phyloP scores from a whole-genome alignment of 176 grass and related monocot species.

The Zea luxurians region DNA sequence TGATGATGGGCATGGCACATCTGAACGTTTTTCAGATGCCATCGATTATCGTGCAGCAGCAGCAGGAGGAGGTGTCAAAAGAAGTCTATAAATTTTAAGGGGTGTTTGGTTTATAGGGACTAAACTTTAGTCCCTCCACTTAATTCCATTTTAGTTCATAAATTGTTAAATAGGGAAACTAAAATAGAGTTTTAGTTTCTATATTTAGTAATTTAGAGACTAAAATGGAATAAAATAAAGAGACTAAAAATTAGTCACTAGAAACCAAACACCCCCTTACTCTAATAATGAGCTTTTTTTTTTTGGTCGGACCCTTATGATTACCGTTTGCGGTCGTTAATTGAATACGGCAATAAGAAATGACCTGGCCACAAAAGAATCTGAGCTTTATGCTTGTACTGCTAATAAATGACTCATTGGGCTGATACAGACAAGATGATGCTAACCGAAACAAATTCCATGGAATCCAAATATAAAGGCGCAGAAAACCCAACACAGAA shows the following conservation, averaged over 20 bases:
- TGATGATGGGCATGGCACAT: not conserved
- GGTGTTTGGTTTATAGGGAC: too few relatives aligned
- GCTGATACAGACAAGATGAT: constrained; percentile 20
- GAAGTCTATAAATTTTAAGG: not conserved
- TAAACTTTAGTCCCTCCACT: too few relatives aligned
- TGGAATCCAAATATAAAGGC: constrained; percentile 3
- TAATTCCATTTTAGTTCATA: too few relatives aligned
- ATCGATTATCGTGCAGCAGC: not conserved
- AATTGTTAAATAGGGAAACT: too few relatives aligned
- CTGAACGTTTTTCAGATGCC: not conserved
- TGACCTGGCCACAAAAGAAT: not conserved
- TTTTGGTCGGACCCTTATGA: too few relatives aligned
- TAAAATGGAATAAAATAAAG: too few relatives aligned
- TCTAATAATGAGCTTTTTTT: not conserved
- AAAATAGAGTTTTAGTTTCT: too few relatives aligned
- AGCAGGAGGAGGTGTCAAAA: not conserved
- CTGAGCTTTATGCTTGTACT: constrained; percentile 20
- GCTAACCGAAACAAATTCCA: constrained; percentile 30
- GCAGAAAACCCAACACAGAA: constrained; percentile 13
- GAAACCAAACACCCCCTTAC: too few relatives aligned
- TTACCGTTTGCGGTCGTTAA: not conserved
- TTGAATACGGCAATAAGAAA: not conserved
- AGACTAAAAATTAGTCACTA: too few relatives aligned
- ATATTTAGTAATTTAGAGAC: too few relatives aligned
- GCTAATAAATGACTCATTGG: constrained; percentile 15